These are phyloP conservation scores for Tolypocladium cylindrosporum DNA, from an alignment of 2,329 filamentous ascomycete species.

Conservation along the genomic window DNA sequence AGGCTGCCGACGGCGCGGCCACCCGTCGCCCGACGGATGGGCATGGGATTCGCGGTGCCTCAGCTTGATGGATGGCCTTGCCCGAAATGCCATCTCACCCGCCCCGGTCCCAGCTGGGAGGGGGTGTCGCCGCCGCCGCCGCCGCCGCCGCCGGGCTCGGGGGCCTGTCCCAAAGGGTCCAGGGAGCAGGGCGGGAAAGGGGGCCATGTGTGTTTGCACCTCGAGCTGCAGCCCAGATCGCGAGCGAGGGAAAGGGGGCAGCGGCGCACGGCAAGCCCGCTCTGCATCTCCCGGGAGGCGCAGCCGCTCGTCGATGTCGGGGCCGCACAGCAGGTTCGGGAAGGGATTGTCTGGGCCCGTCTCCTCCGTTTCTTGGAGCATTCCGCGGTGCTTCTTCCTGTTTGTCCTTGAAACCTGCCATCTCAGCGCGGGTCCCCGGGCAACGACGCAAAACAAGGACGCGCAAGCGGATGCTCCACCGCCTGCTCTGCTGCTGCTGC, in stretches of 20 bases:
- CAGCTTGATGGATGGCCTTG: neutral
- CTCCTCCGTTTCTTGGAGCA: neutral
- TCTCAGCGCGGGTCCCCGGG: neutral
- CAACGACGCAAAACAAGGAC: neutral
- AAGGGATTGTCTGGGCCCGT: neutral
- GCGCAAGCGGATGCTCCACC: neutral
- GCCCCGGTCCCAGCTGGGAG: neutral
- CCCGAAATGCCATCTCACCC: neutral
- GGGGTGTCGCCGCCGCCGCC: neutral
- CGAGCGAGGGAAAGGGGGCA: neutral
- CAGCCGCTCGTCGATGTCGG: neutral
- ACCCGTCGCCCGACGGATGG: neutral
- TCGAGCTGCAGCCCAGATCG: neutral
- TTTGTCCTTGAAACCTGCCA: neutral
- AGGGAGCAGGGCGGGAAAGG: neutral
- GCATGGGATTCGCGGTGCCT: neutral
- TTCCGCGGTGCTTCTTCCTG: neutral
- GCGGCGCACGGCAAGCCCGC: neutral
- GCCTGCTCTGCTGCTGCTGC: neutral
- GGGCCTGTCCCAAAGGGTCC: neutral
- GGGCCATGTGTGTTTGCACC: neutral
- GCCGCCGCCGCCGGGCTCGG: too few relatives aligned
- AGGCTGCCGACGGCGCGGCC: neutral
- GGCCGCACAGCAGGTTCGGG: neutral
- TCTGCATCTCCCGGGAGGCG: neutral